Evolutionary conservation across 495 filamentous ascomycete species (phyloP).

Genomic region (Aspergillus kassunensis): DNA sequence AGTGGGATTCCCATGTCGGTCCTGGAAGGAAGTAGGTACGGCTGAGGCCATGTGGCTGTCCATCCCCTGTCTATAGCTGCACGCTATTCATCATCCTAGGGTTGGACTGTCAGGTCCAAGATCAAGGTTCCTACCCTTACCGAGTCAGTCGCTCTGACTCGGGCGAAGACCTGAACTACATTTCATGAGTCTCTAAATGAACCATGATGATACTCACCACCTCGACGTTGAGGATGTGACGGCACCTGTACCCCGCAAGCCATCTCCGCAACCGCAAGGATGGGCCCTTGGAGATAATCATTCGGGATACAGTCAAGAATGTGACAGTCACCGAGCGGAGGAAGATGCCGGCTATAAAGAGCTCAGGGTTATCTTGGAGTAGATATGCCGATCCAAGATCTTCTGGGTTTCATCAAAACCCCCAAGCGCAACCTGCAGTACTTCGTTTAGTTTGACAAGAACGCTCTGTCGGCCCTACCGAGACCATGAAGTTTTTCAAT

Average conservation of each 20-base stretch:
- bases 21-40: too few relatives aligned
- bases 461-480: not conserved
- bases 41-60: too few relatives aligned
- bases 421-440: not conserved
- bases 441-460: not conserved
- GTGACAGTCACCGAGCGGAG: slow-evolving; percentile 2
- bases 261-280: slow-evolving; percentile 6
- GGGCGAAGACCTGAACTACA: not conserved
- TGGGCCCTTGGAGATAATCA: not conserved
- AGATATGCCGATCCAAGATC: not conserved
- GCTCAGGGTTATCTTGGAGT: not conserved
- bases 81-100: too few relatives aligned
- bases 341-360: slow-evolving; percentile 6
- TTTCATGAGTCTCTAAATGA: not conserved
- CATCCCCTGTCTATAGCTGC: too few relatives aligned
- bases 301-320: slow-evolving; percentile 6
- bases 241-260: slow-evolving; percentile 10
- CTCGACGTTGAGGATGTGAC: too few relatives aligned
- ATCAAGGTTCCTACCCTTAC: not conserved
- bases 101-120: too few relatives aligned
- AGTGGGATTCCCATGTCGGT: too few relatives aligned
- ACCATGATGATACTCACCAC: not conserved
- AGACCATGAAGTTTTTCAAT: slow-evolving; percentile 16
- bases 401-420: not conserved
- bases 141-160: slow-evolving; percentile 9